These are phyloP conservation scores for Pseudozyma flocculosa DNA, from an alignment of 1,284 basidiomycete genomes.

Conservation along the genomic window DNA sequence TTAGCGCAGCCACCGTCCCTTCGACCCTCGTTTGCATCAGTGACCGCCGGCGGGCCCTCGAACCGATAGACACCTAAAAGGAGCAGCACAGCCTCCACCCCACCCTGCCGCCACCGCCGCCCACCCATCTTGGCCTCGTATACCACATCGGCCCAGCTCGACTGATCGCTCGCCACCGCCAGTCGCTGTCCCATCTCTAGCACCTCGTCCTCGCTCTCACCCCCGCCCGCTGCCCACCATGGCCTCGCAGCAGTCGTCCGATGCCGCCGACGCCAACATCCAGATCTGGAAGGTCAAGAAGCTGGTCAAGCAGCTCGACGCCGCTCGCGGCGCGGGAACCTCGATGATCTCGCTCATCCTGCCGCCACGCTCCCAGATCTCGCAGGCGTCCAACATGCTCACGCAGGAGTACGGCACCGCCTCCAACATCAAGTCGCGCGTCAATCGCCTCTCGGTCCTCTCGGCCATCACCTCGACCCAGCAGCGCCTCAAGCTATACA, in stretches of 20 bases:
- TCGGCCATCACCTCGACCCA: slow-evolving; percentile 99
- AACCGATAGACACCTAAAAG: too few species aligned
- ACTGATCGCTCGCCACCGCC: too few species aligned
- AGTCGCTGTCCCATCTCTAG: too few species aligned
- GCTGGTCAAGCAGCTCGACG: slow-evolving; percentile 61
- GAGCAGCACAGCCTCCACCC: too few species aligned
- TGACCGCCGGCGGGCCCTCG: too few species aligned
- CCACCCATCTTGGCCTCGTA: too few species aligned
- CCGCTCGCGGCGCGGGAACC: slow-evolving; percentile 72
- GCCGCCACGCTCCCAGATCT: slow-evolving; percentile 94
- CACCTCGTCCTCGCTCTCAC: too few species aligned
- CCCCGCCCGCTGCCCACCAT: slow-evolving; percentile 5
- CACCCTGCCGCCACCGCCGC: too few species aligned
- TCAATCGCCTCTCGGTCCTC: slow-evolving; percentile 94
- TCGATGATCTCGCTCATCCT: slow-evolving; percentile 99
- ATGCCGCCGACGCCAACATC: slow-evolving; percentile 35
- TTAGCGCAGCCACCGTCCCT: too few species aligned
- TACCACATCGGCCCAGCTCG: too few species aligned
- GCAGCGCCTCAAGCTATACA: slow-evolving; percentile 94
- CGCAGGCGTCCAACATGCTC: slow-evolving; percentile 88
- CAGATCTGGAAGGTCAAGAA: slow-evolving; percentile 89
- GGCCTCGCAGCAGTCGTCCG: slow-evolving; percentile 19
- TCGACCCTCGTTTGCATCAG: too few species aligned
- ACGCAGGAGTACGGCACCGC: slow-evolving; percentile 85
- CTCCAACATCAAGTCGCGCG: slow-evolving; percentile 98